Base-by-base conservation (phyloP, 2,329 filamentous ascomycete genomes). In the Eutypa lata region DNA sequence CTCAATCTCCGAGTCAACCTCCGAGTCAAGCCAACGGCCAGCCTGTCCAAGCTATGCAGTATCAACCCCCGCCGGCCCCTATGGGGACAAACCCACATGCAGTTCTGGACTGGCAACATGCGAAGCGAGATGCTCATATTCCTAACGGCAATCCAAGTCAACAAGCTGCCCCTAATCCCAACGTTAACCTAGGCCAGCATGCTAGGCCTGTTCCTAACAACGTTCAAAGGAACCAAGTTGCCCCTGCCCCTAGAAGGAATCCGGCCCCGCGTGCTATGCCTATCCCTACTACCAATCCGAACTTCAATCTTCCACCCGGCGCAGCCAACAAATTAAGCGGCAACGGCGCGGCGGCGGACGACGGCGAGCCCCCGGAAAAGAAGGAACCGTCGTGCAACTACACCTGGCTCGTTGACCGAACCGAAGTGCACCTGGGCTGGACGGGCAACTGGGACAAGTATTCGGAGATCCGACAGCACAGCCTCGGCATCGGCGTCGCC, bases 371-470 rank as follows among this genome's bases (percentile, higher is more conserved):
- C 11, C 16, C 49, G 8, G 52, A 56, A 40, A 48, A 48, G 4
- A 50, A 43, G 22, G 58, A 62, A 33, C 14, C 13, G n/a, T 21
- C 53, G 14, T 51, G 52, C 26, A 54, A 61, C 43, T 58, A 52
- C 28, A 57, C 51, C 7, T 60, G 53, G 52, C 49, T 56, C 11
- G 24, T 61, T 10, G 56, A 60, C 40, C 48, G 49, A 26, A 52
- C 56, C 8, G 57, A 60, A 42, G 51, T 49, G 7, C 52, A 60
- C n/a, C 50, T 62, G 8, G 57, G 57, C 2, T 58, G 56, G 51
- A 62, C 51, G 6, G 60, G 54, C 24, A 52, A 55, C n/a, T 56
- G 49, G 33, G 52, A 60, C 18, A 54, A 53, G 24, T 31, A 42
- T 26, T 54, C 57, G 1, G 53, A 53, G 19, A 48, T 35, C 11